Percentiles rank a stretch among this genome's conserved stretches.
phyloP scores from a whole-genome alignment of 768 basidiomycete genomes.

The Terana coerulea region DNA sequence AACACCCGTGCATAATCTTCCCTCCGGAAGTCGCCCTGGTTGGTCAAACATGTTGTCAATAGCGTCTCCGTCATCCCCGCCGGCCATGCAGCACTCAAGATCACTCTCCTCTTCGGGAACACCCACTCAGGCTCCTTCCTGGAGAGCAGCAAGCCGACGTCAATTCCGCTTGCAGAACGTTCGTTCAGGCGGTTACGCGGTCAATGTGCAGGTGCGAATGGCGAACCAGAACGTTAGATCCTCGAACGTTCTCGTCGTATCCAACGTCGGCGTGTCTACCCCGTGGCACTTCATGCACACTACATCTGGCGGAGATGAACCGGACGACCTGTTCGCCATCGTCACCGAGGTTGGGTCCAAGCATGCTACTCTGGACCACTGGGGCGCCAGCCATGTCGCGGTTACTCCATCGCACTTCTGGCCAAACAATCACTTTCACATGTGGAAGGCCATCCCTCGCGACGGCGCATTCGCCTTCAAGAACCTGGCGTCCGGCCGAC shows the following conservation, averaged over 20 bases:
- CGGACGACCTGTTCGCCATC: not conserved
- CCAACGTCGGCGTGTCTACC: no score
- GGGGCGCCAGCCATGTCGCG: not conserved
- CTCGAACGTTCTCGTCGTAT: no score
- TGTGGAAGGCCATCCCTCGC: slow-evolving; percentile 1
- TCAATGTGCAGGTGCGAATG: not conserved
- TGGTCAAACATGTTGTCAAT: no score
- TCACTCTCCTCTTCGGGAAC: no score
- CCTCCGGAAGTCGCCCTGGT: no score
- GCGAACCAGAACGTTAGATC: no score
- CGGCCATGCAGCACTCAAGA: no score
- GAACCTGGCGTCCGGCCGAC: not conserved
- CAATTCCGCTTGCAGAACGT: not conserved
- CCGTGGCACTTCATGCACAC: not conserved
- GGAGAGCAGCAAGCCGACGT: no score
- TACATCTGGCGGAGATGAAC: not conserved
- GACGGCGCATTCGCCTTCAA: not conserved
- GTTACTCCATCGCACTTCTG: not conserved
- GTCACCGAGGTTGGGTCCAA: not conserved
- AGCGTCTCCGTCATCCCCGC: no score
- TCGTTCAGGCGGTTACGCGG: not conserved
- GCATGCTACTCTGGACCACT: not conserved
- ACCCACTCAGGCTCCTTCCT: no score
- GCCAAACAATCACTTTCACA: not conserved
- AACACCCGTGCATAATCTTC: no score